These are phyloP conservation scores for Asparagopsis taxiformis DNA, from an alignment of 31 red algal genomes.

Conservation along the genomic window DNA sequence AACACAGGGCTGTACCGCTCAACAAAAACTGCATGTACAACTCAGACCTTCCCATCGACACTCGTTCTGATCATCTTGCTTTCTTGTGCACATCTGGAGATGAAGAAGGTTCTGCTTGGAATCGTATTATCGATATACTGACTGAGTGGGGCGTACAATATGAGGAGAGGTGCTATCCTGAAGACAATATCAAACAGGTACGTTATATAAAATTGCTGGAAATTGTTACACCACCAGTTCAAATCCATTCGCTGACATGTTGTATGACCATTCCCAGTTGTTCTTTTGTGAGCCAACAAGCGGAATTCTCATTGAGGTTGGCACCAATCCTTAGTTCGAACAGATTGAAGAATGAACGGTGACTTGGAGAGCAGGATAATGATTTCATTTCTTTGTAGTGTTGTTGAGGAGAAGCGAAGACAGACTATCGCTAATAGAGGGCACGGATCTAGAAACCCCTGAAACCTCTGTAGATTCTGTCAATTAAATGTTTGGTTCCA, in stretches of 20 bases:
- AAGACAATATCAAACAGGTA: neutral
- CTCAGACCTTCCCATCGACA: neutral
- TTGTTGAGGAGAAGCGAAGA: too few species aligned
- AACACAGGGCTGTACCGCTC: neutral
- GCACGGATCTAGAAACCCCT: too few species aligned
- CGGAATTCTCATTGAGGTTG: neutral
- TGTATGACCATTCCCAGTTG: neutral
- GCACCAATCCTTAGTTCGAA: too few species aligned
- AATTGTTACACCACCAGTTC: neutral
- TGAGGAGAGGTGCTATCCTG: neutral
- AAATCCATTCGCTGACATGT: neutral
- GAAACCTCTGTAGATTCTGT: too few species aligned
- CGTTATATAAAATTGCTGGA: neutral
- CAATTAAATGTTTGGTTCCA: too few species aligned
- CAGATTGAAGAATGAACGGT: too few species aligned
- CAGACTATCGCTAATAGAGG: too few species aligned
- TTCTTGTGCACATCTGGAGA: neutral
- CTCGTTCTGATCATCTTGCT: neutral
- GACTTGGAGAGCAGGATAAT: too few species aligned
- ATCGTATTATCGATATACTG: neutral
- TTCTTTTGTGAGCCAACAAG: neutral
- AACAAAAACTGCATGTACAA: neutral
- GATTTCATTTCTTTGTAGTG: too few species aligned
- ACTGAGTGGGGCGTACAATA: neutral
- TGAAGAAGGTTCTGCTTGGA: neutral